Percentiles rank a stretch among this genome's conserved stretches.
phyloP scores from a whole-genome alignment of 2,329 filamentous ascomycete genomes.

The Aspergillus ustus region DNA sequence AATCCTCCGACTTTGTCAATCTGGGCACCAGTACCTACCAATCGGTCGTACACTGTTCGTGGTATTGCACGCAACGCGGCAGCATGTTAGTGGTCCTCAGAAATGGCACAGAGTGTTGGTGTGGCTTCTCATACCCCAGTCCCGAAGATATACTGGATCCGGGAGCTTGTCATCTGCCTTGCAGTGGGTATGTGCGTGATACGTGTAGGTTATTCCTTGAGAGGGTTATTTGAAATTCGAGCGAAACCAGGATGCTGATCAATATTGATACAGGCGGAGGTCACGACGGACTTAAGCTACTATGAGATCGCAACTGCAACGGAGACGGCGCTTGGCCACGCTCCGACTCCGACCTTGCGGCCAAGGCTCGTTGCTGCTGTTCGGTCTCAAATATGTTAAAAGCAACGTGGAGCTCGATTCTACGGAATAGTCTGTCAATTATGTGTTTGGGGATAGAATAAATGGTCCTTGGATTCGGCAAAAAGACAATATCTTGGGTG shows the following conservation, averaged over 20 bases:
- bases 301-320: neutral
- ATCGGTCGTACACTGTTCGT: conserved; percentile 6
- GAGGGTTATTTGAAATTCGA: neutral
- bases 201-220: neutral
- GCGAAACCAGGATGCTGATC: no score
- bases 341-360: neutral
- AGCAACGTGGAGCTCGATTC: neutral
- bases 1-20: neutral
- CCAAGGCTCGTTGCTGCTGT: neutral
- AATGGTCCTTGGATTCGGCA: no score
- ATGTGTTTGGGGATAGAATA: no score
- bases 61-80: neutral
- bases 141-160: neutral
- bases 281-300: neutral
- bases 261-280: neutral
- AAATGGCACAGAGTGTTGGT: conserved; percentile 9
- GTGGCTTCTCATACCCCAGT: conserved; percentile 1
- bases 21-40: conserved; percentile 3
- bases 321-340: neutral
- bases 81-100: conserved; percentile 1
- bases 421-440: no score
- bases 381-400: neutral
- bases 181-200: conserved; percentile 4
- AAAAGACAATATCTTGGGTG: no score
- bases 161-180: conserved; percentile 5